These are phyloP conservation scores for Schizopora paradoxa DNA, from an alignment of 1,284 basidiomycete species.

Conservation along the genomic window DNA sequence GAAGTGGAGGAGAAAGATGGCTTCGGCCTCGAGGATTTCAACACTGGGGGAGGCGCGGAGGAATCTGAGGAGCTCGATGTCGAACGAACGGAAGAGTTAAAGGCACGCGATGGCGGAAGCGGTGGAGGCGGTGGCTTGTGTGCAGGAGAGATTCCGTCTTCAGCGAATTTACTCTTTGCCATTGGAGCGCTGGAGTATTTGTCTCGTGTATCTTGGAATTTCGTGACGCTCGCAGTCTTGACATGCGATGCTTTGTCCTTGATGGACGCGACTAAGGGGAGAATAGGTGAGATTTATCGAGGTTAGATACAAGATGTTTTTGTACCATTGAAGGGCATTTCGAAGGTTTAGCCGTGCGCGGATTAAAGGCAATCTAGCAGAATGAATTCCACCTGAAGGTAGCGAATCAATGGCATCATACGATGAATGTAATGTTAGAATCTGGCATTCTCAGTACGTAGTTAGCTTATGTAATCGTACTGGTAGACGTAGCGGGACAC, in stretches of 20 bases:
- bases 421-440: too few relatives aligned
- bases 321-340: too few relatives aligned
- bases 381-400: too few relatives aligned
- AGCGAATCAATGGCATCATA: too few relatives aligned
- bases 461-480: too few relatives aligned
- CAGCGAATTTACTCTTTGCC: constrained; percentile 46
- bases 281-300: background rate
- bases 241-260: constrained; percentile 58
- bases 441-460: too few relatives aligned
- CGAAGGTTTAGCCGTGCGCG: too few relatives aligned
- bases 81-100: constrained; percentile 21
- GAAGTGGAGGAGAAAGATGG: background rate
- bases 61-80: constrained; percentile 1
- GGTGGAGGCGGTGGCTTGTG: constrained; percentile 38
- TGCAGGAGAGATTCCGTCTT: constrained; percentile 44
- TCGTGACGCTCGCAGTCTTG: constrained; percentile 48
- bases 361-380: too few relatives aligned
- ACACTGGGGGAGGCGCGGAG: constrained; percentile 6
- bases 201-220: constrained; percentile 51
- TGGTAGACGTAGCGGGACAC: too few relatives aligned
- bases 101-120: constrained; percentile 37
- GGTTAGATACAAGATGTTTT: too few relatives aligned
- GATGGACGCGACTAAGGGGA: constrained; percentile 42
- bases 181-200: constrained; percentile 50
- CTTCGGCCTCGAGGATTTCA: constrained; percentile 8